Percentiles rank a stretch among this genome's conserved stretches.
Evolutionary conservation across 2,329 filamentous ascomycete genomes (phyloP).

Genomic region (Huntiella decipiens): DNA sequence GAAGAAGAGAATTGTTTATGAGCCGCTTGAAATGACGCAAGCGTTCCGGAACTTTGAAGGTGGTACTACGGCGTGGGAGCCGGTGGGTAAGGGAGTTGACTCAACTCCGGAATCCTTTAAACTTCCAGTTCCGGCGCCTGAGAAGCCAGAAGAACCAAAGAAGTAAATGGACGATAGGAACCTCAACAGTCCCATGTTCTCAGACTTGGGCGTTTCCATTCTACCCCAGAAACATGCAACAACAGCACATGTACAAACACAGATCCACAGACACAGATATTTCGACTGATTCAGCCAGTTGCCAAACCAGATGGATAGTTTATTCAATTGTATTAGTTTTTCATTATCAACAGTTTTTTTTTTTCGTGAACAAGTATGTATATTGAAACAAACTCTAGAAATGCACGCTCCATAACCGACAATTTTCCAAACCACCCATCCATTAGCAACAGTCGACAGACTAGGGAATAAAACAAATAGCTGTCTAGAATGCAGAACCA

Average conservation of each 20-base stretch:
- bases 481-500: too few species aligned
- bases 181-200: not conserved
- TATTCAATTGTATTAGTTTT: too few species aligned
- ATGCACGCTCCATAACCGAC: too few species aligned
- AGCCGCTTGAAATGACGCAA: conserved; percentile 93
- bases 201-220: not conserved
- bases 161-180: conserved; percentile 38
- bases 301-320: too few species aligned
- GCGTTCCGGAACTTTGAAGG: conserved; percentile 98
- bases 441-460: too few species aligned
- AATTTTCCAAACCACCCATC: too few species aligned
- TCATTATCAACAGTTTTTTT: too few species aligned
- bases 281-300: too few species aligned
- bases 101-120: conserved; percentile 77
- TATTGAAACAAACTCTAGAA: too few species aligned
- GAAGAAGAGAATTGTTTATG: conserved; percentile 98
- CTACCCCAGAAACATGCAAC: conserved; percentile 1
- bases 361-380: too few species aligned
- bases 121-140: conserved; percentile 82
- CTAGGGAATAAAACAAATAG: too few species aligned
- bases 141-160: conserved; percentile 78
- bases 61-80: conserved; percentile 53
- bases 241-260: conserved; percentile 8
- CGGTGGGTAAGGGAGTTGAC: conserved; percentile 49
- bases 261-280: too few species aligned